Conservation (phyloP, 371 early-diverging fungal genomes). For the Syncephalastrum monosporum region DNA sequence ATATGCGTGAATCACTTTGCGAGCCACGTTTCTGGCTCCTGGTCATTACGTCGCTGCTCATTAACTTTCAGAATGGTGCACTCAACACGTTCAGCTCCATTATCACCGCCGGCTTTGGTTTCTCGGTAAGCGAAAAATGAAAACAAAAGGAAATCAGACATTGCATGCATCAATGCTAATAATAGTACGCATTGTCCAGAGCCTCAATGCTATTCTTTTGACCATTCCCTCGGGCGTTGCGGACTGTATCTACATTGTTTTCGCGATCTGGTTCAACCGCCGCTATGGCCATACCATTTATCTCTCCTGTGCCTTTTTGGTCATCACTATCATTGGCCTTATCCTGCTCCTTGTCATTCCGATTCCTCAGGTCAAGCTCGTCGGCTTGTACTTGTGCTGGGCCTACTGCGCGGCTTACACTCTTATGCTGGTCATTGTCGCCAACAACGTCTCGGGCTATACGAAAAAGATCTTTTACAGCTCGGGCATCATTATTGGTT, state of each 20-base stretch:
- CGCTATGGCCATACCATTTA: constrained; percentile 35
- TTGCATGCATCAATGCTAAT: not conserved
- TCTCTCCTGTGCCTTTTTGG: constrained; percentile 20
- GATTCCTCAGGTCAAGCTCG: constrained; percentile 26
- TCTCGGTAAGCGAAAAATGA: constrained; percentile 23
- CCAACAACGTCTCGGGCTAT: constrained; percentile 30
- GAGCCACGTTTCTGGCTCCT: constrained; percentile 26
- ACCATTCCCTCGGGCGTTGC: constrained; percentile 36
- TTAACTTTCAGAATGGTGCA: constrained; percentile 41
- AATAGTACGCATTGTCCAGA: constrained; percentile 6
- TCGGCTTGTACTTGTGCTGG: constrained; percentile 37
- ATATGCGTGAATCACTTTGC: constrained; percentile 32
- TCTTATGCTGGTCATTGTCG: constrained; percentile 20
- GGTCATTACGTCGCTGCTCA: constrained; percentile 25
- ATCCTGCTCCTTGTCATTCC: constrained; percentile 39
- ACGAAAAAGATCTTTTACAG: constrained; percentile 31
- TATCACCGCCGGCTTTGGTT: constrained; percentile 42
- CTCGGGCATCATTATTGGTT: constrained; percentile 18
- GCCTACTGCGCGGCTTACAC: constrained; percentile 27
- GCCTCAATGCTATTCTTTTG: constrained; percentile 37
- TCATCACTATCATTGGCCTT: constrained; percentile 32
- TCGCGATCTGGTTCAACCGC: constrained; percentile 35
- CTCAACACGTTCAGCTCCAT: constrained; percentile 31
- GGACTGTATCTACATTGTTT: constrained; percentile 28
- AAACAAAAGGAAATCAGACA: not conserved